These are phyloP conservation scores for Leccinellum albellum DNA, from an alignment of 768 basidiomycete genomes.

Conservation along the genomic window DNA sequence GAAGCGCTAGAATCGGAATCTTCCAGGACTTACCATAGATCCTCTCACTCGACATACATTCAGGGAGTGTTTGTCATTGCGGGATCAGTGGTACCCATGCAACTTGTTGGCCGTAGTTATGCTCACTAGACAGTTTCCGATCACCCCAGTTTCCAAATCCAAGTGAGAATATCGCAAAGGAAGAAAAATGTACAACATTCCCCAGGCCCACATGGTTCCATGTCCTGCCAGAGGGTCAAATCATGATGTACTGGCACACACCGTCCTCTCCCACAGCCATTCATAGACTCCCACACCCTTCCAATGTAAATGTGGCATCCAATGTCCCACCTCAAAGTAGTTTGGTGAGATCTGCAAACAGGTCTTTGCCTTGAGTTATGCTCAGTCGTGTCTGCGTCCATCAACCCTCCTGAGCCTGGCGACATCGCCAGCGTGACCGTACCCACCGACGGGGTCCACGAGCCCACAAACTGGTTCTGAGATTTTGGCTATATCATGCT, in stretches of 20 bases:
- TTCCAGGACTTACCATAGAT: too few relatives aligned
- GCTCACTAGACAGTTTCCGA: background rate
- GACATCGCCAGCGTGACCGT: too few relatives aligned
- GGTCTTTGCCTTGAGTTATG: slow-evolving; percentile 55
- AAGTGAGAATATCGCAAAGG: slow-evolving; percentile 7
- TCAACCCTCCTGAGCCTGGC: slow-evolving; percentile 2
- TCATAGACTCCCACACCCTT: background rate
- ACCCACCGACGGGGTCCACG: slow-evolving; percentile 5
- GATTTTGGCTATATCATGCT: too few relatives aligned
- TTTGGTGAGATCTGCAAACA: slow-evolving; percentile 78
- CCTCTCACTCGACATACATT: too few relatives aligned
- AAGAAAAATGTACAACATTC: slow-evolving; percentile 8
- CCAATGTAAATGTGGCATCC: slow-evolving; percentile 1
- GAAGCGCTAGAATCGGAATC: too few relatives aligned
- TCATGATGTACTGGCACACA: background rate
- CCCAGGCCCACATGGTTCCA: background rate
- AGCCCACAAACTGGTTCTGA: background rate
- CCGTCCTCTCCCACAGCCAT: too few relatives aligned
- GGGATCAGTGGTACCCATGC: background rate
- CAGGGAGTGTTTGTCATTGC: background rate
- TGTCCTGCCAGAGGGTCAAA: background rate
- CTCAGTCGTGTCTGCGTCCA: slow-evolving; percentile 23
- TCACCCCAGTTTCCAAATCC: background rate
- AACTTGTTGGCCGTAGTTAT: background rate
- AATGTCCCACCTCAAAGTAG: slow-evolving; percentile 47